Evolutionary conservation across 805 yeast genomes (phyloP).

Genomic region (Wickerhamiella kurtzmanii): DNA sequence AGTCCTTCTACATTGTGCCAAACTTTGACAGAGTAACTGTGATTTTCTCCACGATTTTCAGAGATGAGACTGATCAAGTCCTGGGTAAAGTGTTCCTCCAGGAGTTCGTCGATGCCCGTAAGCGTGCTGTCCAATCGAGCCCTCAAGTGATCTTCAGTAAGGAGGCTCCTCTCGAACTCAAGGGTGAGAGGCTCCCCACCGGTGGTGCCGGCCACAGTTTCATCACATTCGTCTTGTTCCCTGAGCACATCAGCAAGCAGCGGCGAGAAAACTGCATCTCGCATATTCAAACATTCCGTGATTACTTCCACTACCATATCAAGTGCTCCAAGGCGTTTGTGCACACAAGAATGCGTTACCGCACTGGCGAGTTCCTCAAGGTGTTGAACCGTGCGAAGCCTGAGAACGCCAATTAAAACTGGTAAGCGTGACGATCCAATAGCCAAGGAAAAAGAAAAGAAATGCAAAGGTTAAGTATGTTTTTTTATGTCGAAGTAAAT

Average conservation of each 20-base stretch:
- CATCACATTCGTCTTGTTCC: constrained; percentile 42
- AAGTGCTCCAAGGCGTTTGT: constrained; percentile 96
- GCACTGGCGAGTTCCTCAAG: constrained; percentile 88
- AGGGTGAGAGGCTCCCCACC: constrained; percentile 25
- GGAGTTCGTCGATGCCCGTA: constrained; percentile 92
- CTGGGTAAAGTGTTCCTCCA: constrained; percentile 28
- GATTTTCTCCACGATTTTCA: constrained; percentile 83
- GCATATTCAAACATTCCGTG: constrained; percentile 84
- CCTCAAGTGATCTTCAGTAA: constrained; percentile 90
- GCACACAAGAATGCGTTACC: constrained; percentile 95
- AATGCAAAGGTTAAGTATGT: too few species aligned
- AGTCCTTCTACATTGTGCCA: constrained; percentile 79
- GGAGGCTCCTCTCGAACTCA: constrained; percentile 85
- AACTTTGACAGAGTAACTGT: constrained; percentile 94
- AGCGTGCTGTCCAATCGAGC: constrained; percentile 89
- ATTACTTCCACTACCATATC: constrained; percentile 96
- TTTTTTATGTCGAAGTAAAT: too few species aligned
- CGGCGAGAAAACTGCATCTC: constrained; percentile 78
- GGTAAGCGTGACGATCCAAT: too few species aligned
- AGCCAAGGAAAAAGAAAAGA: too few species aligned
- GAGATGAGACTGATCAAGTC: constrained; percentile 86
- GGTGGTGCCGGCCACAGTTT: constrained; percentile 21
- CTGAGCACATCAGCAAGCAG: constrained; percentile 47
- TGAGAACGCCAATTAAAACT: constrained; percentile 51
- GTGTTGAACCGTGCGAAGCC: constrained; percentile 94